phyloP scores from a whole-genome alignment of 768 basidiomycete genomes.

The Boletus vinaceobasis region DNA sequence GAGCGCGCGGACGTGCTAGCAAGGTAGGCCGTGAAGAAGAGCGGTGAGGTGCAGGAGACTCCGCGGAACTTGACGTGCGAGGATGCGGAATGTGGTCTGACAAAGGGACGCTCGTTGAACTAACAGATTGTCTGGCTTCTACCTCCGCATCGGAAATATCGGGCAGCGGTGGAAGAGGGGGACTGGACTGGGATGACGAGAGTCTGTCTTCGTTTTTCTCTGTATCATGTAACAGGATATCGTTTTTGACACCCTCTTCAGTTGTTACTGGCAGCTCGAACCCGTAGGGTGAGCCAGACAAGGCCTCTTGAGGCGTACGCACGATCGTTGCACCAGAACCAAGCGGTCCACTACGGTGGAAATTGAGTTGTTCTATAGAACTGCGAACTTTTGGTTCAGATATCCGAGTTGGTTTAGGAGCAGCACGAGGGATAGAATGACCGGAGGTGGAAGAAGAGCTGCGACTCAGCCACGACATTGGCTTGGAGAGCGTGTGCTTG shows the following conservation, averaged over 20 bases:
- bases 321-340: conserved; percentile 77
- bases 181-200: conserved; percentile 35
- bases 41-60: conserved; percentile 25
- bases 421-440: conserved; percentile 24
- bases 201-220: conserved; percentile 19
- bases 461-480: conserved; percentile 43
- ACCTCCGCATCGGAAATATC: conserved; percentile 2
- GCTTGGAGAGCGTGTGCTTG: conserved; percentile 38
- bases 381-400: conserved; percentile 42
- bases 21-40: conserved; percentile 27
- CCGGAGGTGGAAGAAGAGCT: conserved; percentile 33
- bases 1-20: not conserved
- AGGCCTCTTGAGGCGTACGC: conserved; percentile 75
- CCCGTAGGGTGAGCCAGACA: conserved; percentile 34
- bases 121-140: conserved; percentile 6
- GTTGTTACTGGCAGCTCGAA: conserved; percentile 3
- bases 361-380: conserved; percentile 30
- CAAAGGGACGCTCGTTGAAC: conserved; percentile 19
- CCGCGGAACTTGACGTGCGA: conserved; percentile 31
- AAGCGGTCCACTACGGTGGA: conserved; percentile 45
- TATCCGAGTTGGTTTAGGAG: conserved; percentile 39
- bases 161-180: conserved; percentile 57
- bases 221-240: conserved; percentile 6
- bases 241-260: conserved; percentile 10
- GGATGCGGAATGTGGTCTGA: conserved; percentile 29